Evolutionary conservation across 1,284 basidiomycete genomes (phyloP).

Genomic region (Phenoliferia sp.): DNA sequence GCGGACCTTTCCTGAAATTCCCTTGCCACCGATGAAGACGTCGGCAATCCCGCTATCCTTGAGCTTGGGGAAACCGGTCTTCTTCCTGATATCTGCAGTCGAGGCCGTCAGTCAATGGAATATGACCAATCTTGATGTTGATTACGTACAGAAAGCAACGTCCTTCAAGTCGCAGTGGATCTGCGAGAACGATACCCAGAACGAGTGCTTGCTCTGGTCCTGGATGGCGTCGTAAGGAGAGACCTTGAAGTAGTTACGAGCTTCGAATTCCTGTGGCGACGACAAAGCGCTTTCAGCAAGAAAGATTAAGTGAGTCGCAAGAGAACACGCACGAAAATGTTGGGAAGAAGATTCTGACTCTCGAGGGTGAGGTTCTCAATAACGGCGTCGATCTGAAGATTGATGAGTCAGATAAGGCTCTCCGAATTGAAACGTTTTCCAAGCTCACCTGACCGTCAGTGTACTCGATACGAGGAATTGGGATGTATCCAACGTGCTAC

Average conservation of each 20-base stretch:
- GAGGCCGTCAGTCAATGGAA: neutral
- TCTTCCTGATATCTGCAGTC: conserved; percentile 32
- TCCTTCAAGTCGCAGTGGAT: conserved; percentile 94
- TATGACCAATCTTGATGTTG: neutral
- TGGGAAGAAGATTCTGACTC: conserved; percentile 74
- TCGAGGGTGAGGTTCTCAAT: conserved; percentile 88
- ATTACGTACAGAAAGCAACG: conserved; percentile 72
- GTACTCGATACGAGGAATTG: conserved; percentile 87
- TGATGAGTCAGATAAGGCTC: conserved; percentile 79
- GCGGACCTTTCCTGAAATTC: no score
- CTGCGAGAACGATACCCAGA: conserved; percentile 63
- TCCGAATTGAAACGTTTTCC: no score
- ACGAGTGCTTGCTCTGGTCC: conserved; percentile 45
- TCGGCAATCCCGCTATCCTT: conserved; percentile 88
- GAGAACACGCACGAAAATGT: no score
- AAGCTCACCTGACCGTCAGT: conserved; percentile 66
- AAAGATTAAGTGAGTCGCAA: no score
- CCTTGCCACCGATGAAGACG: conserved; percentile 72
- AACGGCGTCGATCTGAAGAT: conserved; percentile 83
- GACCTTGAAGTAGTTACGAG: conserved; percentile 78
- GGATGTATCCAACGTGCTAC: conserved; percentile 78
- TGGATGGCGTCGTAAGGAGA: conserved; percentile 57
- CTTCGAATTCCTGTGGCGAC: conserved; percentile 70
- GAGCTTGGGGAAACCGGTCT: conserved; percentile 68
- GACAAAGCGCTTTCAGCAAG: conserved; percentile 44